Evolutionary conservation across 192 early-diverging fungal genomes (phyloP), one percentile per base, ranked within the genome.

Genomic region (Backusella luteola): DNA sequence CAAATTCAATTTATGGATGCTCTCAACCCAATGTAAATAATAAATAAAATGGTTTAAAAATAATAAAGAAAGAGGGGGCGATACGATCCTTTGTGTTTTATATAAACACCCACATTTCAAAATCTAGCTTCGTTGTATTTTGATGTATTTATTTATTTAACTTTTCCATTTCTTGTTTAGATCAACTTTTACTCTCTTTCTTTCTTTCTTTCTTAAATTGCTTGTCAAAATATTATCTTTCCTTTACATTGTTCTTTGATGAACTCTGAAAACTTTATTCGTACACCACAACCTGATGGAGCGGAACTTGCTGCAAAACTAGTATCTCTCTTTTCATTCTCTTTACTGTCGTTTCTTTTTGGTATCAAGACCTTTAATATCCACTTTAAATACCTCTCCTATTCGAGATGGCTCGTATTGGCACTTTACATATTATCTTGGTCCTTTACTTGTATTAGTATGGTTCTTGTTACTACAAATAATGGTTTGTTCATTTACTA

Each of bases 401-500:
- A 84, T 39, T 76, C 82, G 14, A 69, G 84, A 23, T 76, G 74
- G 19, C 77, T 87, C 2, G 82, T 87, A 14, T 66, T 84, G 36
- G 17, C 21, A 26, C 82, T 87, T 11, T 85, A 85, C 66, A n/a
- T 87, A 19, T 66, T 76, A 53, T 87, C 86, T 15, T 87, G 86
- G 86, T 78, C 84, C 17, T 87, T 87, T 39, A 80, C 84, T 1
- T 6, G 80, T 26, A 69, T 76, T 14, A 78, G 81, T 5, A 77
- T 78, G 7, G 68, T 85, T 41, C 68, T 87, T 4, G 80, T 82
- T 6, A 77, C 82, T 32, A 87, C 86, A 39, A 87, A 87, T 70
- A 81, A 87, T 56, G 56, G 70, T 73, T 84, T 81, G 42, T 29
- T 38, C 2, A 9, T 3, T 29, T 36, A n/a, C 36, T 26, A 15